These are phyloP conservation scores for Thelonectria olida DNA, from an alignment of 2,329 filamentous ascomycete species.

Conservation along the genomic window DNA sequence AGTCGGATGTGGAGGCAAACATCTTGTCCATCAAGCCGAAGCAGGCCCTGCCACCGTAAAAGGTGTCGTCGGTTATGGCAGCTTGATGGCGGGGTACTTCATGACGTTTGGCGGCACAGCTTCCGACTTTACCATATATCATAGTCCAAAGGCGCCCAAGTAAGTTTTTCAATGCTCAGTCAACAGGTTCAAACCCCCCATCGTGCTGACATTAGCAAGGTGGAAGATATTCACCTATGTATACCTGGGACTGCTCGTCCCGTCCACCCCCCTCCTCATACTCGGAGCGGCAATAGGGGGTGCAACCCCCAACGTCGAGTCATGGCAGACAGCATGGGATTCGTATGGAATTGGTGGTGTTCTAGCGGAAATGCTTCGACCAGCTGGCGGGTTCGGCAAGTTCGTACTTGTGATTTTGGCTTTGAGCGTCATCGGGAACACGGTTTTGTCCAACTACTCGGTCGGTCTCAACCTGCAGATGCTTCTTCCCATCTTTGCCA, in stretches of 20 bases:
- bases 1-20: conserved; percentile 61
- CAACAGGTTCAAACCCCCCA: conserved; percentile 25
- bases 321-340: conserved; percentile 43
- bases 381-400: conserved; percentile 46
- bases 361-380: conserved; percentile 44
- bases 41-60: conserved; percentile 47
- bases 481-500: conserved; percentile 50
- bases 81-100: conserved; percentile 61
- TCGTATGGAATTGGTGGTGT: conserved; percentile 44
- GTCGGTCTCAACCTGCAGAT: conserved; percentile 53
- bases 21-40: conserved; percentile 57
- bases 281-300: conserved; percentile 52
- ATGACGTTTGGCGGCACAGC: conserved; percentile 64
- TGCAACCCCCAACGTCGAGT: conserved; percentile 42
- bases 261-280: conserved; percentile 45
- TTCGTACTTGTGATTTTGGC: conserved; percentile 46
- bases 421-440: conserved; percentile 50
- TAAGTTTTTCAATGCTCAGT: conserved; percentile 8
- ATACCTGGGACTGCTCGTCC: conserved; percentile 59
- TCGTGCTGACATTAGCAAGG: conserved; percentile 47
- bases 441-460: conserved; percentile 51
- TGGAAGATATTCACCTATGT: conserved; percentile 43
- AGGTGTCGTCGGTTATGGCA: conserved; percentile 55
- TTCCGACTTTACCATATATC: conserved; percentile 68
- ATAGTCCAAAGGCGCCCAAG: conserved; percentile 41